A percentile compares a stretch with the other conserved stretches of the same genome.
Conservation (phyloP, 306 rosid species). For the Cucurbita ficifolia region DNA sequence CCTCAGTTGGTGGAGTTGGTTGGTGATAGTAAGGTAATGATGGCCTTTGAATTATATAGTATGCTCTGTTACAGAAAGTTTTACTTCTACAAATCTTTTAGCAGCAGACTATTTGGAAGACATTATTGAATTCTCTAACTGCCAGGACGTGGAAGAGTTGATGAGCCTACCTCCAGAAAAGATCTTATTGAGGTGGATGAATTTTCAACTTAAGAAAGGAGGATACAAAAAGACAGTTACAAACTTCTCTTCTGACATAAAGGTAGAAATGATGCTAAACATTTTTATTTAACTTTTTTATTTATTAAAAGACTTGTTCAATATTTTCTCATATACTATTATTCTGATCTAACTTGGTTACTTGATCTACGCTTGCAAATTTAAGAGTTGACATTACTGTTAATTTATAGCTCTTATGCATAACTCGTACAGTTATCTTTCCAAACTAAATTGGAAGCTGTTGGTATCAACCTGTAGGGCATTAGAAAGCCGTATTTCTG, state of each 20-base stretch:
- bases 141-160: slow-evolving; percentile 91
- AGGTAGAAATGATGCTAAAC: slow-evolving; percentile 32
- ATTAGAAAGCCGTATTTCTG: neutral
- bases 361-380: neutral
- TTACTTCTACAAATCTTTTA: neutral
- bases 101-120: neutral
- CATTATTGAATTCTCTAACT: slow-evolving; percentile 8
- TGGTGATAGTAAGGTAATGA: slow-evolving; percentile 61
- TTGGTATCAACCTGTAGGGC: neutral
- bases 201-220: slow-evolving; percentile 80
- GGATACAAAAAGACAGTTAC: slow-evolving; percentile 60
- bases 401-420: neutral
- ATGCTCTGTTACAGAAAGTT: neutral
- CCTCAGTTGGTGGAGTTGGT: slow-evolving; percentile 93
- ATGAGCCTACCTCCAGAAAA: slow-evolving; percentile 95
- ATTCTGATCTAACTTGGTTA: neutral
- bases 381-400: neutral
- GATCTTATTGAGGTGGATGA: slow-evolving; percentile 92
- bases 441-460: neutral
- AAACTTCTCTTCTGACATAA: slow-evolving; percentile 87
- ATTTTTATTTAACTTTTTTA: neutral
- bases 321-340: neutral
- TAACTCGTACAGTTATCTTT: neutral
- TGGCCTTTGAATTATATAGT: slow-evolving; percentile 3
- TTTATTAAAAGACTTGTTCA: neutral